Percentiles rank a stretch among this genome's conserved stretches.
These are phyloP conservation scores for Eucalyptus microcorys DNA, from an alignment of 345 rosid species.

Conservation along the genomic window DNA sequence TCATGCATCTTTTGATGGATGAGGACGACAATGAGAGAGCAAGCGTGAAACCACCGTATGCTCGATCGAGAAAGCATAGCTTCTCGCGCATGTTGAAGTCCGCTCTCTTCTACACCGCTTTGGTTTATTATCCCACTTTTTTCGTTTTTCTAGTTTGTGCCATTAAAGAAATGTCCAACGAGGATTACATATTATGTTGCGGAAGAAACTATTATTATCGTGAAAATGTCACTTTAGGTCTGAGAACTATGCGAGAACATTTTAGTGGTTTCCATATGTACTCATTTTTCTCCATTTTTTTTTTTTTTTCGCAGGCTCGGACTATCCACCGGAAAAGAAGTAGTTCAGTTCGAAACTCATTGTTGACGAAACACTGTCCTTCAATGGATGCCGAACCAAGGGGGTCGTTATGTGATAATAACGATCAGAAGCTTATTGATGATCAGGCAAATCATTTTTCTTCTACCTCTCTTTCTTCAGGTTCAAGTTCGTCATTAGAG, in stretches of 20 bases:
- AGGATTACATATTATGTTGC: not conserved
- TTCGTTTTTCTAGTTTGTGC: not conserved
- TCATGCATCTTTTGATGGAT: not conserved
- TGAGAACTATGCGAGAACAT: not conserved
- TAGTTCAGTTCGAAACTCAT: not conserved
- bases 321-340: not conserved
- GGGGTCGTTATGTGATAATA: not conserved
- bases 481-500: not conserved
- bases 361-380: not conserved
- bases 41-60: not conserved
- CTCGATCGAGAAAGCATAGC: not conserved
- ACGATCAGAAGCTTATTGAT: not conserved
- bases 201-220: not conserved
- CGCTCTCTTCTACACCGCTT: constrained; percentile 11
- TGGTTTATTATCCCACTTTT: constrained; percentile 5
- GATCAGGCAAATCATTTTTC: not conserved
- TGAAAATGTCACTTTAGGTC: not conserved
- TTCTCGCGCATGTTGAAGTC: constrained; percentile 21
- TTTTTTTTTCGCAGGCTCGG: not conserved
- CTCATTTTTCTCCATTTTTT: not conserved
- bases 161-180: not conserved
- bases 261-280: not conserved
- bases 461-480: not conserved
- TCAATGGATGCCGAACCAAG: not conserved
- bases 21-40: not conserved